Evolutionary conservation across 2,329 filamentous ascomycete genomes (phyloP).

Genomic region (Ascochyta pisi): DNA sequence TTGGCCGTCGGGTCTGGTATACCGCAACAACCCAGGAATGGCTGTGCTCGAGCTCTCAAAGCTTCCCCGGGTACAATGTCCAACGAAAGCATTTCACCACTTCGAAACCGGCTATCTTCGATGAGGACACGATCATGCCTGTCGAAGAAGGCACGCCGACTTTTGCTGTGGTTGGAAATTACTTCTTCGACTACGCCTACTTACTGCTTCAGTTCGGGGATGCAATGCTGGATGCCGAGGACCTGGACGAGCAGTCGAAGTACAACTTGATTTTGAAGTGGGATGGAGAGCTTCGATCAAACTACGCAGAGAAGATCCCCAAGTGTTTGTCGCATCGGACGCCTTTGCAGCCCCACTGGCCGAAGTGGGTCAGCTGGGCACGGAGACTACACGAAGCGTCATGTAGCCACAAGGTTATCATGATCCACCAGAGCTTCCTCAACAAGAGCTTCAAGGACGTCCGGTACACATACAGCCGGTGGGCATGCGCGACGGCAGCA

Average conservation of each 20-base stretch:
- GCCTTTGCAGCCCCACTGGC: conserved; percentile 49
- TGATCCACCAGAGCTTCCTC: conserved; percentile 54
- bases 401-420: conserved; percentile 55
- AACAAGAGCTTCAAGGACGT: conserved; percentile 52
- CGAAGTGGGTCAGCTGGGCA: conserved; percentile 51
- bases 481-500: conserved; percentile 52
- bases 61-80: conserved; percentile 44
- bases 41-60: conserved; percentile 51
- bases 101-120: conserved; percentile 43
- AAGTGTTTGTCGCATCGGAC: conserved; percentile 43
- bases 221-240: conserved; percentile 43
- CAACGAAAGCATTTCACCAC: conserved; percentile 48
- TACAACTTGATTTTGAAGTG: conserved; percentile 52
- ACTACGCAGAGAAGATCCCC: conserved; percentile 45
- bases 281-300: conserved; percentile 48
- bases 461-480: conserved; percentile 52
- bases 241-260: conserved; percentile 40
- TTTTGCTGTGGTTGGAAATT: conserved; percentile 33
- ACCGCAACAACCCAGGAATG: conserved; percentile 53
- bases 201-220: conserved; percentile 51
- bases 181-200: conserved; percentile 49
- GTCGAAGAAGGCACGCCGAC: conserved; percentile 38
- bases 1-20: conserved; percentile 51
- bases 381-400: conserved; percentile 50
- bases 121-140: conserved; percentile 45